Percentiles rank a stretch among this genome's conserved stretches.
Evolutionary conservation across 495 filamentous ascomycete genomes (phyloP).

Genomic region (Hypoxylon perforatum): DNA sequence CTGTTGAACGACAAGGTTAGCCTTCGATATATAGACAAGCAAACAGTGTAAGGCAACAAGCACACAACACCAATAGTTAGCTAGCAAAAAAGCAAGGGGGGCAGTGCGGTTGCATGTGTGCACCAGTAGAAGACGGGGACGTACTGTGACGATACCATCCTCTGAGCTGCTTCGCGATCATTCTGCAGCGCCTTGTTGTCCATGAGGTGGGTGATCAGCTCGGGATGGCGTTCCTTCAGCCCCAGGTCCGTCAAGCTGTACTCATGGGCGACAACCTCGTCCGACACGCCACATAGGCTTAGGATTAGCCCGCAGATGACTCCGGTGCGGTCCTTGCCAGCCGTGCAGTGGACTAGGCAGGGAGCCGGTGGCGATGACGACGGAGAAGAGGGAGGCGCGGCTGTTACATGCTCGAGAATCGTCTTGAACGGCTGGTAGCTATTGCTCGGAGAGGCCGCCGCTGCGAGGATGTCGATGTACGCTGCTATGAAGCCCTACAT

Average conservation of each 20-base stretch:
- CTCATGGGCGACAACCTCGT: constrained; percentile 69
- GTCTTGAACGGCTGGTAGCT: constrained; percentile 51
- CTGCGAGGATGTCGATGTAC: constrained; percentile 62
- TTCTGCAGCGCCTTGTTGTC: constrained; percentile 54
- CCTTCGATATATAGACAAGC: background rate
- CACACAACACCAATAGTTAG: background rate
- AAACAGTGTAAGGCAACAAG: background rate
- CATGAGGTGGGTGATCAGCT: constrained; percentile 58
- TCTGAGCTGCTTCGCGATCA: constrained; percentile 56
- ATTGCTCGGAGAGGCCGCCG: constrained; percentile 48
- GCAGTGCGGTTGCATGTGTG: constrained; percentile 1
- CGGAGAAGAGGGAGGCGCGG: constrained; percentile 29
- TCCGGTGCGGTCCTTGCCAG: constrained; percentile 74
- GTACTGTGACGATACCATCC: constrained; percentile 63
- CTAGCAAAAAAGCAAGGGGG: background rate
- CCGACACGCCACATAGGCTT: constrained; percentile 64
- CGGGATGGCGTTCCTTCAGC: constrained; percentile 53
- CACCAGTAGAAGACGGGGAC: constrained; percentile 35
- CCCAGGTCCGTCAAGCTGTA: constrained; percentile 71
- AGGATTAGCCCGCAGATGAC: constrained; percentile 70
- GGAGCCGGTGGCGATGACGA: constrained; percentile 43
- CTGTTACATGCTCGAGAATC: constrained; percentile 56
- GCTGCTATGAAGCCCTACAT: constrained; percentile 63
- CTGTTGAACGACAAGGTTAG: constrained; percentile 47
- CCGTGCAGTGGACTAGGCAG: constrained; percentile 61